Evolutionary conservation across 352 stramenopile species (phyloP).

Genomic region (Phytophthora meadii): DNA sequence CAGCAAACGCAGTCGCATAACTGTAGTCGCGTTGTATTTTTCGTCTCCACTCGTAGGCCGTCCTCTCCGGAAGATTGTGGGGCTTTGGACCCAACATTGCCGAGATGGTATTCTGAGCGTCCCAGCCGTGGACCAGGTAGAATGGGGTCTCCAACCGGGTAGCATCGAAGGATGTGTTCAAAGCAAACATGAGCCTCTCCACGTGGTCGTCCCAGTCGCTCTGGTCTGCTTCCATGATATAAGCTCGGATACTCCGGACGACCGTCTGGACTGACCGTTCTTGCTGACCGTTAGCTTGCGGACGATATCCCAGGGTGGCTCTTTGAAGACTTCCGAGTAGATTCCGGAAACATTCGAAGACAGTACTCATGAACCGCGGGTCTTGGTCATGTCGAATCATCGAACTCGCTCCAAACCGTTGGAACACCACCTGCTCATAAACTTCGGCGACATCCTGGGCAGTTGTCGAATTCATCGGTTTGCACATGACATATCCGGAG

Average conservation of each 20-base stretch:
- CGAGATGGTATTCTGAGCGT: neutral
- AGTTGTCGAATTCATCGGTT: no score
- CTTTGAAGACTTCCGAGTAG: no score
- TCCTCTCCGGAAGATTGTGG: neutral
- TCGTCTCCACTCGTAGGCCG: constrained; percentile 5
- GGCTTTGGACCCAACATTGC: constrained; percentile 14
- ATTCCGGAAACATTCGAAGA: no score
- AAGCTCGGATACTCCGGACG: constrained; percentile 7
- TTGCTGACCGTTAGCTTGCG: constrained; percentile 11
- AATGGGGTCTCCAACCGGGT: constrained; percentile 8
- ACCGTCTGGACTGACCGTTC: constrained; percentile 5
- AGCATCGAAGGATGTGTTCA: constrained; percentile 11
- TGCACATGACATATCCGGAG: no score
- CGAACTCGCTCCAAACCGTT: no score
- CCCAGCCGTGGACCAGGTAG: neutral
- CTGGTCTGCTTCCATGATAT: constrained; percentile 6
- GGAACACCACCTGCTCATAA: no score
- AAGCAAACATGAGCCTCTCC: no score
- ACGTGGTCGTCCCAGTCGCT: constrained; percentile 15
- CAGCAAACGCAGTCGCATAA: constrained; percentile 1
- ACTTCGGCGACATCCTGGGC: no score
- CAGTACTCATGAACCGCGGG: no score
- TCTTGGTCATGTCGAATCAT: no score
- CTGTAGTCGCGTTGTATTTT: constrained; percentile 17
- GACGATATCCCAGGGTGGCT: constrained; percentile 7